These are phyloP conservation scores for Acanthamoeba healyi DNA, from an alignment of 208 protist genomes.

Conservation along the genomic window DNA sequence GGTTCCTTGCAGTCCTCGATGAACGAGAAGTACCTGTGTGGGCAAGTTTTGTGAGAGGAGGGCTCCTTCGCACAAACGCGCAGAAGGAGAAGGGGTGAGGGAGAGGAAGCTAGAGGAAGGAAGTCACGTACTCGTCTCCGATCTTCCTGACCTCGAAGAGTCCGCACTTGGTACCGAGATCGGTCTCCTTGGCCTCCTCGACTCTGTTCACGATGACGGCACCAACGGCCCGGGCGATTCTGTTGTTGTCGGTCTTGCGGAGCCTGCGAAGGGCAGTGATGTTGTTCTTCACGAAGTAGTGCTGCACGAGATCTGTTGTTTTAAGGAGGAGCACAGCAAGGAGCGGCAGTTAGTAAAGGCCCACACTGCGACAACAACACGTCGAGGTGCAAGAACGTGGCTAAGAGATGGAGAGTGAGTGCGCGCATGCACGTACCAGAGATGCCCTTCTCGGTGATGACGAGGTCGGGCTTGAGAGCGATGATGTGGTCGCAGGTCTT, in stretches of 20 bases:
- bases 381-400: too few species aligned
- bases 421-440: conserved; percentile 87
- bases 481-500: conserved; percentile 98
- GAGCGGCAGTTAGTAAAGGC: too few species aligned
- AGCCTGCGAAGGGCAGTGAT: conserved; percentile 98
- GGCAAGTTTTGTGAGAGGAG: too few species aligned
- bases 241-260: conserved; percentile 99
- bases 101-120: neutral
- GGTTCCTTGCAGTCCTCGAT: conserved; percentile 98
- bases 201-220: conserved; percentile 98
- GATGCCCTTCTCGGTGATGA: conserved; percentile 99
- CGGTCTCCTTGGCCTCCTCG: conserved; percentile 97
- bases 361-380: too few species aligned
- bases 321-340: too few species aligned
- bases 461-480: conserved; percentile 98
- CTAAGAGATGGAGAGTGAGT: neutral
- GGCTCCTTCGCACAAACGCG: neutral
- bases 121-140: conserved; percentile 95
- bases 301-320: conserved; percentile 97
- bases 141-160: conserved; percentile 99
- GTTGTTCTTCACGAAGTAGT: conserved; percentile 98
- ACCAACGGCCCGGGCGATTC: conserved; percentile 98
- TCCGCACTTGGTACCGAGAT: conserved; percentile 97
- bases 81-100: neutral
- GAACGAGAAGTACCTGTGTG: conserved; percentile 99